Evolutionary conservation across 2,329 filamentous ascomycete species (phyloP).

Genomic region (Botrytis aclada): DNA sequence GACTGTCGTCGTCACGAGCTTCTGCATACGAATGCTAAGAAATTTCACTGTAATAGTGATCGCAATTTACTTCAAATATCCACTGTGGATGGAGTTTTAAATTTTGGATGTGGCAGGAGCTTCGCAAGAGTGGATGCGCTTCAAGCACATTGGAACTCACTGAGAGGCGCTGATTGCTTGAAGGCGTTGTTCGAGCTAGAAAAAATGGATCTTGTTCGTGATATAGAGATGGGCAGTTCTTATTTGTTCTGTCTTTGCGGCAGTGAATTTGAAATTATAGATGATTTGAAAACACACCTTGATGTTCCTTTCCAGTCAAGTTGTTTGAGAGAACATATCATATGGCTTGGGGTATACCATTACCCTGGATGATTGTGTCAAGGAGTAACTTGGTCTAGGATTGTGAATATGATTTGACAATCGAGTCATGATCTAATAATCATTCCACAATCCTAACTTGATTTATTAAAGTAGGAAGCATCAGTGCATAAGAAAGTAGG

Average conservation of each 20-base stretch:
- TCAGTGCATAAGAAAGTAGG: no score
- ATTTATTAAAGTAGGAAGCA: no score
- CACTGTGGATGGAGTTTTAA: fast-evolving
- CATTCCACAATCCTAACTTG: no score
- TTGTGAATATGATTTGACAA: no score
- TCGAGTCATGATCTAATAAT: no score
- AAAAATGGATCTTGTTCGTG: neutral
- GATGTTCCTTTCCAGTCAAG: neutral
- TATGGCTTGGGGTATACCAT: no score
- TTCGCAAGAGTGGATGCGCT: neutral
- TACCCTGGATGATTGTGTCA: no score
- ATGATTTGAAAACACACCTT: neutral
- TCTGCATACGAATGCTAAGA: neutral
- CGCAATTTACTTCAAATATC: fast-evolving
- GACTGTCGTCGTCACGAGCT: neutral
- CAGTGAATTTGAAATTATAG: neutral
- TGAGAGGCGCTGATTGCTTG: neutral
- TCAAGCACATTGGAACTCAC: neutral
- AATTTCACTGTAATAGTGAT: fast-evolving
- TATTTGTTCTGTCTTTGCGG: neutral
- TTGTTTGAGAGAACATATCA: neutral
- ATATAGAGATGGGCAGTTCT: no score
- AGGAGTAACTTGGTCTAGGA: no score
- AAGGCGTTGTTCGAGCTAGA: fast-evolving
- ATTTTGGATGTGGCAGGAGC: neutral